Evolutionary conservation across 2,329 filamentous ascomycete genomes (phyloP), one percentile per base, ranked within the genome.

Genomic region (Ilyonectria destructans): DNA sequence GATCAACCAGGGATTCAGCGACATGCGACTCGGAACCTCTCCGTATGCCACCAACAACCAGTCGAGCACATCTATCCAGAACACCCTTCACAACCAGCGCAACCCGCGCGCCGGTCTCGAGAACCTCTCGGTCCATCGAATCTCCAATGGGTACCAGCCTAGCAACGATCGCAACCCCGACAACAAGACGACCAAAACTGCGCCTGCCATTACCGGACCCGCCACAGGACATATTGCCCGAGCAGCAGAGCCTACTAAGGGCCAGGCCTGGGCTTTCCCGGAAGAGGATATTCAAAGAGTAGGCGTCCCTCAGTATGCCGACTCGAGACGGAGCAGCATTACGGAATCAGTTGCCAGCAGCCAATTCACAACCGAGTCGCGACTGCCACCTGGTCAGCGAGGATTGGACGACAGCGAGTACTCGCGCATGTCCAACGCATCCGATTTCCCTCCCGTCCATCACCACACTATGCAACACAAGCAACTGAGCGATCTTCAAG

Each of bases 221-320:
- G 91, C 85, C 71, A 90, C 84, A 60, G 88, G 86, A 81, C 89
- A 84, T 76, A 93, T 87, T 83, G 92, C 89, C 76, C 91, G 85
- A 73, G 93, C 93, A 45, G 91, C 92, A 33, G 92, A 94, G 78
- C 93, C 93, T 6, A 95, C 92, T 12, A 94, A 94, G 80, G 93
- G 93, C 78, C 93, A 92, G 78, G 91, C 93, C 5, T 96, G 93
- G 93, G 93, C 93, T 72, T 95, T 95, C 74, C 93, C 93, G 1
- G 93, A 94, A 76, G 90, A 92, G 61, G 88, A 91, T 59, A 89
- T 92, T 3, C 85, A 88, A 66, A 82, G 86, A 62, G 77, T 86
- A 77, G 65, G 84, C 78, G 65, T 83, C 80, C 40, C 86, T 73
- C 82, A 84, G 55, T 89, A 89, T 43, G 82, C 88, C 51, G 89